These are phyloP conservation scores for Thelonectria rubi DNA, from an alignment of 2,329 filamentous ascomycete species.

Conservation along the genomic window DNA sequence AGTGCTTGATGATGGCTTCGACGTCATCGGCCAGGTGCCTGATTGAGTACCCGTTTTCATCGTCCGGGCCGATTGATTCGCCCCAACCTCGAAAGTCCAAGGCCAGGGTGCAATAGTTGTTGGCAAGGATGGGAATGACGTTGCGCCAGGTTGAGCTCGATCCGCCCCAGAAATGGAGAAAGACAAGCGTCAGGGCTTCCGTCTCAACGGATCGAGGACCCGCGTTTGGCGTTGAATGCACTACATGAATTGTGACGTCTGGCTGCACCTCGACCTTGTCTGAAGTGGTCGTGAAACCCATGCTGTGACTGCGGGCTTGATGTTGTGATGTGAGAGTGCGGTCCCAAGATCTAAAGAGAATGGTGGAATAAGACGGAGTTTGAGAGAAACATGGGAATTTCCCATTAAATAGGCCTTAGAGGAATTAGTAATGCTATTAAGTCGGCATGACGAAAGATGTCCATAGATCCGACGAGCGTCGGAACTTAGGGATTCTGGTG, in stretches of 20 bases:
- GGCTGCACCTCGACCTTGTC: background rate
- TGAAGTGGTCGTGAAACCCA: background rate
- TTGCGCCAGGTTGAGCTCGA: constrained; percentile 18
- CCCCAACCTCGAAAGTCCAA: constrained; percentile 25
- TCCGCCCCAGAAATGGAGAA: constrained; percentile 29
- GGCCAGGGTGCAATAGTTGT: background rate
- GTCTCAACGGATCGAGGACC: background rate
- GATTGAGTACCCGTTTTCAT: constrained; percentile 8
- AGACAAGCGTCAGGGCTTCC: constrained; percentile 7
- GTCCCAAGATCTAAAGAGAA: background rate
- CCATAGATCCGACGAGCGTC: too few species aligned
- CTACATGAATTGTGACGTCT: background rate
- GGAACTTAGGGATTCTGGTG: too few species aligned
- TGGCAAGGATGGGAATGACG: background rate
- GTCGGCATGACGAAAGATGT: too few species aligned
- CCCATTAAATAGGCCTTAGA: too few species aligned
- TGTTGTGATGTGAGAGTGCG: background rate
- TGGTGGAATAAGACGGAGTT: background rate
- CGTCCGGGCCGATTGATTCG: constrained; percentile 14
- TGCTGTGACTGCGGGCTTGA: background rate
- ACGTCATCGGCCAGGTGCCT: constrained; percentile 12
- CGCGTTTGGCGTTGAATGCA: background rate
- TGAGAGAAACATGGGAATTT: too few species aligned
- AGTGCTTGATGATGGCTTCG: constrained; percentile 3
- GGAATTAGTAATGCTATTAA: too few species aligned